phyloP scores from a whole-genome alignment of 2,329 filamentous ascomycete genomes.

The Fusarium mangiferae region DNA sequence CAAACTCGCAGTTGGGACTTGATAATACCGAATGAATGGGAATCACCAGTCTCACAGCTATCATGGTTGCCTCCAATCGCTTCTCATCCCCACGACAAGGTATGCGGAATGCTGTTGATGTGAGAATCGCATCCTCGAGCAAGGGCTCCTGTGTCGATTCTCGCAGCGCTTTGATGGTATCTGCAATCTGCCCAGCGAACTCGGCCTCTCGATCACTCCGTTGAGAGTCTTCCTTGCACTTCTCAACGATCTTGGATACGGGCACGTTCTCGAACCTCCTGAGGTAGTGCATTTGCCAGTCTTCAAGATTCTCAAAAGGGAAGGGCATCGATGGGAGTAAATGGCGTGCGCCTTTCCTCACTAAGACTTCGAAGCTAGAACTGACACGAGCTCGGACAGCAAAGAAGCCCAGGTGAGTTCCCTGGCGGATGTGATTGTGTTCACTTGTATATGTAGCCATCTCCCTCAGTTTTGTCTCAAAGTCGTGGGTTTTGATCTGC shows the following conservation, averaged over 20 bases:
- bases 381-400: conserved; percentile 63
- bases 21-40: conserved; percentile 67
- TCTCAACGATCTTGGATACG: conserved; percentile 46
- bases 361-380: conserved; percentile 71
- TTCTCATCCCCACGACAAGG: conserved; percentile 48
- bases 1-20: conserved; percentile 65
- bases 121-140: conserved; percentile 59
- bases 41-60: conserved; percentile 70
- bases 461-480: conserved; percentile 69
- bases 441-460: conserved; percentile 70
- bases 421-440: conserved; percentile 59
- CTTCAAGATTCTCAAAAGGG: conserved; percentile 62
- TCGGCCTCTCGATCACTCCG: conserved; percentile 52
- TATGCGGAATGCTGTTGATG: conserved; percentile 55
- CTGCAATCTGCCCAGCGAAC: conserved; percentile 58
- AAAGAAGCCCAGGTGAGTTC: conserved; percentile 69
- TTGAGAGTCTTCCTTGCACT: conserved; percentile 49
- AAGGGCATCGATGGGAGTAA: conserved; percentile 70
- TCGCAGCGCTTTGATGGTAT: conserved; percentile 54
- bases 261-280: conserved; percentile 59
- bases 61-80: conserved; percentile 49
- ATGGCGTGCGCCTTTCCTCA: conserved; percentile 65
- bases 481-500: conserved; percentile 73
- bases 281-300: conserved; percentile 66
- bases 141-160: conserved; percentile 56